These are phyloP conservation scores for Hylodesmum podocarpum DNA, from an alignment of 306 rosid genomes.

Conservation along the genomic window DNA sequence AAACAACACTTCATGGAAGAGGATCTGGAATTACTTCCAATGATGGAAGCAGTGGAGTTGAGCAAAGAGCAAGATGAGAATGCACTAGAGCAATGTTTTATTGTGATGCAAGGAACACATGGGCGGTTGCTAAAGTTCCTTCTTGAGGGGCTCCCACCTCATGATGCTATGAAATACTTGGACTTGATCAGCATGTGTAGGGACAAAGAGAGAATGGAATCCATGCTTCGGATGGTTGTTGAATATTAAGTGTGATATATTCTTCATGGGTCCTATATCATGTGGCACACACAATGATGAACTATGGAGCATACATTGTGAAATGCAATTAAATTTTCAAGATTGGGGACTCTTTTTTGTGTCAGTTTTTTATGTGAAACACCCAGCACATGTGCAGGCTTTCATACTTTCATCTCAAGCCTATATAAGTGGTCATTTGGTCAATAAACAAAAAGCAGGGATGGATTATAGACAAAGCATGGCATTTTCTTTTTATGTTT, in stretches of 20 bases:
- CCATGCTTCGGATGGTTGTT: conserved; percentile 32
- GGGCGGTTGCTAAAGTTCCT: conserved; percentile 56
- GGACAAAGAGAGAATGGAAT: conserved; percentile 42
- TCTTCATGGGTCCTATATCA: conserved; percentile 11
- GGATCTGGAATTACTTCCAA: conserved; percentile 60
- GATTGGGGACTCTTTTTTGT: neutral
- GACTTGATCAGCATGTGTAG: conserved; percentile 54
- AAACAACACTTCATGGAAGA: conserved; percentile 70
- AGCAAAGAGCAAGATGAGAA: conserved; percentile 49
- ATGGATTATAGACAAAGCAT: neutral
- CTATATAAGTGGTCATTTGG: neutral
- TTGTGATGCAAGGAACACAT: conserved; percentile 79
- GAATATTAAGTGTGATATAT: neutral
- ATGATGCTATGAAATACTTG: conserved; percentile 68
- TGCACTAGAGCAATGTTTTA: conserved; percentile 55
- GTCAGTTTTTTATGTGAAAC: neutral
- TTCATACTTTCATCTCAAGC: neutral
- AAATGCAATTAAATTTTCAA: neutral
- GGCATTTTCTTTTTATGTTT: neutral
- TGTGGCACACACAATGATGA: neutral
- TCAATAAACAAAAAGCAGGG: neutral
- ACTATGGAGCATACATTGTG: neutral
- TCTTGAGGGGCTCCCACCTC: conserved; percentile 64
- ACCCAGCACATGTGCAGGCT: neutral
- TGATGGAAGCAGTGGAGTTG: conserved; percentile 74